Evolutionary conservation across 352 stramenopile species (phyloP).

Genomic region (Pythium pyrilobum): DNA sequence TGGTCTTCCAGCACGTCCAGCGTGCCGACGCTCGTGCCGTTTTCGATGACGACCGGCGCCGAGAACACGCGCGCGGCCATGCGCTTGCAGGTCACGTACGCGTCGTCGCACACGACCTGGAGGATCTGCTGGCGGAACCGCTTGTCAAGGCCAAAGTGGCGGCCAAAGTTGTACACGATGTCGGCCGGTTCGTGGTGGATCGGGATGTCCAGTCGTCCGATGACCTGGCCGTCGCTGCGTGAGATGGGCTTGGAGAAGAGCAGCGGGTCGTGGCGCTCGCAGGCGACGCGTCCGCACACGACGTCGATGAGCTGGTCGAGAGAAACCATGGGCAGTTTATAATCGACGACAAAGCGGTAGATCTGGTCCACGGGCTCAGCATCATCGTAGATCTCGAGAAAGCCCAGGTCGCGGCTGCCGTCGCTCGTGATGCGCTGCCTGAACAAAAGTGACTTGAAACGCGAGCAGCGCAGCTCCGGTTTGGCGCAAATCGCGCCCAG

Average conservation of each 20-base stretch:
- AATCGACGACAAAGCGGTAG: constrained; percentile 59
- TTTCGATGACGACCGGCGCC: constrained; percentile 45
- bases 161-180: constrained; percentile 38
- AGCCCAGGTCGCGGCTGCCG: constrained; percentile 25
- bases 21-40: constrained; percentile 29
- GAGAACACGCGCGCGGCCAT: constrained; percentile 40
- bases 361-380: constrained; percentile 62
- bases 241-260: constrained; percentile 51
- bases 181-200: constrained; percentile 50
- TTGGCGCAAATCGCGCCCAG: constrained; percentile 39
- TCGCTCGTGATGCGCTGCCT: constrained; percentile 34
- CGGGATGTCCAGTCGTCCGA: constrained; percentile 47
- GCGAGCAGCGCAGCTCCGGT: constrained; percentile 32
- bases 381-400: constrained; percentile 64
- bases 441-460: constrained; percentile 35
- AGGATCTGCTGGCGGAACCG: constrained; percentile 39
- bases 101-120: constrained; percentile 40
- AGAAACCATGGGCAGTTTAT: constrained; percentile 25
- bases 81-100: constrained; percentile 50
- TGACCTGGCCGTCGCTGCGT: constrained; percentile 16
- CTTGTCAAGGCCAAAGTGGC: constrained; percentile 30
- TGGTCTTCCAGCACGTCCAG: constrained; percentile 54
- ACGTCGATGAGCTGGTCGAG: constrained; percentile 35
- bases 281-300: constrained; percentile 33
- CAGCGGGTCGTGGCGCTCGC: constrained; percentile 32